Percentiles rank a stretch among this genome's conserved stretches.
Evolutionary conservation across 2,329 filamentous ascomycete genomes (phyloP).

Genomic region (Cryphonectria naterciae): DNA sequence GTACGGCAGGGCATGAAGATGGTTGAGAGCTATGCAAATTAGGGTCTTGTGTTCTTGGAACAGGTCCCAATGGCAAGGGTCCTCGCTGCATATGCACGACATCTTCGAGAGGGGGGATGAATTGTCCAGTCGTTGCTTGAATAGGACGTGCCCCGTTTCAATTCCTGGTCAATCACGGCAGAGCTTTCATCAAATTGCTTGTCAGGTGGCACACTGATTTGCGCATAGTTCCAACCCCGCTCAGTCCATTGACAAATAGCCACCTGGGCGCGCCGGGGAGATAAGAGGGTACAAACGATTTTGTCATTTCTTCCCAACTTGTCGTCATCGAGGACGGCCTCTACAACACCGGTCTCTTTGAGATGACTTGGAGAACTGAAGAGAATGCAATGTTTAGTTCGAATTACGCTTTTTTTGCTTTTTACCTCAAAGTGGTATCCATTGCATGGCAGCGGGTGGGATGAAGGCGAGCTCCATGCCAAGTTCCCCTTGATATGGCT

Average conservation of each 20-base stretch:
- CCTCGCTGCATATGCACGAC: constrained; percentile 20
- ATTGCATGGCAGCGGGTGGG: background rate
- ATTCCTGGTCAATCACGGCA: background rate
- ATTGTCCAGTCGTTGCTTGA: background rate
- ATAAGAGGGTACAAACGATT: constrained; percentile 3
- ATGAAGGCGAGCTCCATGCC: background rate
- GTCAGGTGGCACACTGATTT: background rate
- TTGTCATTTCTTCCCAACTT: constrained; percentile 14
- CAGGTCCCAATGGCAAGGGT: constrained; percentile 8
- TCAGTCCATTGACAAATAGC: constrained; percentile 5
- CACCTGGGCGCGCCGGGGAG: constrained; percentile 11
- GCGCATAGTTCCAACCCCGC: background rate
- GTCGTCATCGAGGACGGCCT: constrained; percentile 18
- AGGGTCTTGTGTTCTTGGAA: background rate
- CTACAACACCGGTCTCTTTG: constrained; percentile 6
- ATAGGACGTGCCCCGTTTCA: background rate
- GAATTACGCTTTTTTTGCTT: background rate
- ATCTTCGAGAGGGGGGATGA: background rate
- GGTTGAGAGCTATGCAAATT: background rate
- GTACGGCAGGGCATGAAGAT: background rate
- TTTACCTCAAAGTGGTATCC: background rate
- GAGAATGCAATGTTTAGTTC: background rate
- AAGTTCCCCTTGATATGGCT: background rate
- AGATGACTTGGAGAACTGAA: background rate
- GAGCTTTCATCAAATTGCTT: background rate